Evolutionary conservation across 768 basidiomycete genomes (phyloP).

Genomic region (Kwoniella sp.): DNA sequence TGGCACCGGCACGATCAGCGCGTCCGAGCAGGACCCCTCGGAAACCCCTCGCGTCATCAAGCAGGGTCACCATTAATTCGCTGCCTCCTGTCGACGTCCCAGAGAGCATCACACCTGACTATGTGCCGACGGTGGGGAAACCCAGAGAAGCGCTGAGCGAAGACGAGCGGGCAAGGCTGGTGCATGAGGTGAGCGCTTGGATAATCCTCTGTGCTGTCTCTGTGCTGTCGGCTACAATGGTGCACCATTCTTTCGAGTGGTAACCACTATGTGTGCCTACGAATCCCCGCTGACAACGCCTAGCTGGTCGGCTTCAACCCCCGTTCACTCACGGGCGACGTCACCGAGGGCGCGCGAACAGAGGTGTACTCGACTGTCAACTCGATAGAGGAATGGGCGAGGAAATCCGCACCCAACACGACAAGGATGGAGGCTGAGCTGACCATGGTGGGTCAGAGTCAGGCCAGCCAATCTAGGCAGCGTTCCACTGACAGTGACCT

Average conservation of each 20-base stretch:
- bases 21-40: constrained; percentile 2
- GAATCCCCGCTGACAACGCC: background rate
- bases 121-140: constrained; percentile 1
- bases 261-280: background rate
- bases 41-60: constrained; percentile 15
- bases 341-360: constrained; percentile 76
- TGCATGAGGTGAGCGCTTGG: constrained; percentile 37
- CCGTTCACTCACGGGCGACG: constrained; percentile 77
- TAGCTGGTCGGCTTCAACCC: constrained; percentile 81
- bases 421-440: constrained; percentile 43
- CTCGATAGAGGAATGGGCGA: constrained; percentile 60
- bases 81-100: constrained; percentile 26
- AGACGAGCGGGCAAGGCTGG: constrained; percentile 29
- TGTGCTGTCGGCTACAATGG: no score
- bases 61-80: constrained; percentile 14
- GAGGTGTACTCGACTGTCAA: constrained; percentile 72
- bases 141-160: constrained; percentile 13
- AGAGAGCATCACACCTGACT: constrained; percentile 35
- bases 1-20: constrained; percentile 3
- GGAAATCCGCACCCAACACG: constrained; percentile 9
- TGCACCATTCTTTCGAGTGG: background rate
- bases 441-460: constrained; percentile 21
- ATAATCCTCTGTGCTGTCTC: background rate
- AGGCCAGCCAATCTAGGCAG: constrained; percentile 48
- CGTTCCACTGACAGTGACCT: background rate